Conservation (phyloP, 805 yeast genomes). For the Metschnikowia anglica region DNA sequence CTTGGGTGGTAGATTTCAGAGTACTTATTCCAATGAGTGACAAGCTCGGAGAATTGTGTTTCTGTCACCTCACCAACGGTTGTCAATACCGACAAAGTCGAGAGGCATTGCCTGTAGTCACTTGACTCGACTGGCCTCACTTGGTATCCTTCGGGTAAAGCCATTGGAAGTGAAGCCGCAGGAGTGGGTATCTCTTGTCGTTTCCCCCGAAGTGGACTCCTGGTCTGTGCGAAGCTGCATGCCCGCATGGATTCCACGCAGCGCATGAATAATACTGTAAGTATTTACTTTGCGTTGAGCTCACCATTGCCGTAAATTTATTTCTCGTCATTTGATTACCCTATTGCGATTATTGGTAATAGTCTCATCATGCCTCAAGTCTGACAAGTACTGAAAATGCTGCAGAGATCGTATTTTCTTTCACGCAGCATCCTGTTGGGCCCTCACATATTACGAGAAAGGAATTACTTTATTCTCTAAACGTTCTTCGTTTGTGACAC, state of each 20-base stretch:
- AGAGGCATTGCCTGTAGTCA: conserved; percentile 64
- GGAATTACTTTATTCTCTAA: no score
- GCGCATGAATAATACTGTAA: not conserved
- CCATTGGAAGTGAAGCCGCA: conserved; percentile 12
- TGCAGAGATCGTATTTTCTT: no score
- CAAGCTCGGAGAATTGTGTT: conserved; percentile 48
- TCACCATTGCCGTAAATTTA: no score
- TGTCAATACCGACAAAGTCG: conserved; percentile 67
- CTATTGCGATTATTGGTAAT: no score
- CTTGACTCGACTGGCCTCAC: conserved; percentile 54
- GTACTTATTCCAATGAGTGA: conserved; percentile 57
- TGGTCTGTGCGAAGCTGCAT: conserved; percentile 3
- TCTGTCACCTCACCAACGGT: conserved; percentile 72
- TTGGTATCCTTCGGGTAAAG: conserved; percentile 64
- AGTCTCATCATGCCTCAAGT: no score
- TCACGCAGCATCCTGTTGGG: no score
- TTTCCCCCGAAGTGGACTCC: not conserved
- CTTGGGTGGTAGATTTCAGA: conserved; percentile 60
- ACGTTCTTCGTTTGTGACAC: no score
- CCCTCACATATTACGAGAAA: no score
- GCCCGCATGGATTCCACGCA: not conserved
- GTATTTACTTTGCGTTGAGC: no score
- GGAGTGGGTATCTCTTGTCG: not conserved
- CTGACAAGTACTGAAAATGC: no score
- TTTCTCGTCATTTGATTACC: no score